These are phyloP conservation scores for Suillus plorans DNA, from an alignment of 768 basidiomycete species.

Conservation along the genomic window DNA sequence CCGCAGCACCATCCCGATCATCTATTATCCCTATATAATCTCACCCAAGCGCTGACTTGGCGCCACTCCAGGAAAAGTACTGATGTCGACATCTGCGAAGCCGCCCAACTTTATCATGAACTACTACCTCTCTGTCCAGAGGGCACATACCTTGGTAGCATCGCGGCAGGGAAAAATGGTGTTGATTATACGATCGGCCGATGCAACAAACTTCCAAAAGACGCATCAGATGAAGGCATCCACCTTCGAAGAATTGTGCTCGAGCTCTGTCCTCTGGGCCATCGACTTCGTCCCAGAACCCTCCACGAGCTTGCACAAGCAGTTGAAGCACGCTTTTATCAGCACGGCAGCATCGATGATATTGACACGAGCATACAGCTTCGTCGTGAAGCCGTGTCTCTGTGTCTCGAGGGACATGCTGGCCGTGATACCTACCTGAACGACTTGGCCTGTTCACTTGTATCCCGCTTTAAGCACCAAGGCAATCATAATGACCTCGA, in stretches of 20 bases:
- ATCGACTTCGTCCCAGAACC: not conserved
- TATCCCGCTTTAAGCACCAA: not conserved
- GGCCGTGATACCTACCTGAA: too few species aligned
- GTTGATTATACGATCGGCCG: too few species aligned
- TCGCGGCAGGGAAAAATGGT: not conserved
- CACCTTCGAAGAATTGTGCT: not conserved
- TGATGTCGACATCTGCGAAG: not conserved
- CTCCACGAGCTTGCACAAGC: not conserved
- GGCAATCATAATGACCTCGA: too few species aligned
- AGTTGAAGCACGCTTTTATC: too few species aligned
- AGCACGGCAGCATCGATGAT: not conserved
- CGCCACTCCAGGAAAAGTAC: not conserved
- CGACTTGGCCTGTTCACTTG: too few species aligned
- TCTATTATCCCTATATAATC: not conserved
- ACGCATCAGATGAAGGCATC: not conserved
- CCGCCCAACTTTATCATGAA: not conserved
- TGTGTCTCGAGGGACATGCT: too few species aligned
- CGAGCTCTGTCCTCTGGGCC: not conserved
- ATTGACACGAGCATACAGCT: not conserved
- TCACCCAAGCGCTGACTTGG: not conserved
- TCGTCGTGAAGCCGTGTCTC: not conserved
- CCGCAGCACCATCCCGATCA: not conserved
- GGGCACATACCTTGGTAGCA: not conserved
- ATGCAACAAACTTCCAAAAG: too few species aligned
- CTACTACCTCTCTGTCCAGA: not conserved